phyloP scores from a whole-genome alignment of 768 basidiomycete species.

The Auricularia heimuer region DNA sequence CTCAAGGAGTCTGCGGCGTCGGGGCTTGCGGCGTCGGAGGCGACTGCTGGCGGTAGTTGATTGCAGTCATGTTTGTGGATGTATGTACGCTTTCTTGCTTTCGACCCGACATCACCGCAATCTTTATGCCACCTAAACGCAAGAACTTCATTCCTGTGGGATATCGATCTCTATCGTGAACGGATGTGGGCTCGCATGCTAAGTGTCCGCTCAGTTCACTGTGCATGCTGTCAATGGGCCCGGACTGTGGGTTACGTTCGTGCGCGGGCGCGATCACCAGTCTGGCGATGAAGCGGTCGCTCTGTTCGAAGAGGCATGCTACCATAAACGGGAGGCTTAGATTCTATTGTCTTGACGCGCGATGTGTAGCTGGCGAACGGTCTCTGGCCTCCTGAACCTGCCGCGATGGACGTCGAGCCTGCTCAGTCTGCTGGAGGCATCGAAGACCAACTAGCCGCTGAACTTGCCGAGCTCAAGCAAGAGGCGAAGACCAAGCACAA shows the following conservation, averaged over 20 bases:
- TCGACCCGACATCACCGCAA: neutral
- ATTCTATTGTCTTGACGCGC: conserved; percentile 10
- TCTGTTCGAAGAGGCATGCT: conserved; percentile 57
- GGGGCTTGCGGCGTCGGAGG: neutral
- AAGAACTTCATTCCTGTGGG: neutral
- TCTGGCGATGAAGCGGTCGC: conserved; percentile 69
- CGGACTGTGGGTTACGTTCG: conserved; percentile 77
- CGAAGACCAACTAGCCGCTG: neutral
- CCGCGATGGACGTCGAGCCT: conserved; percentile 2
- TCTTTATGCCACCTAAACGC: neutral
- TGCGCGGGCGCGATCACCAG: conserved; percentile 76
- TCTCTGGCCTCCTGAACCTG: conserved; percentile 48
- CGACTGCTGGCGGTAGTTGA: neutral
- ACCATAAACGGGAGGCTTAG: neutral
- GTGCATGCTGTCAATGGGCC: conserved; percentile 41
- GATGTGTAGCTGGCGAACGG: conserved; percentile 51
- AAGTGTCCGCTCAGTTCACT: neutral
- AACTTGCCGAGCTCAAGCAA: neutral
- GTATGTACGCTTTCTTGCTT: neutral
- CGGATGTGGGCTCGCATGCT: neutral
- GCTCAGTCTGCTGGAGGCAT: neutral
- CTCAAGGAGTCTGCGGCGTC: conserved; percentile 27
- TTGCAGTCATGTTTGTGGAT: neutral
- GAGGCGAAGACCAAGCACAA: neutral
- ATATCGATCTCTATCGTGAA: neutral